A percentile compares a stretch with the other conserved stretches of the same genome.
Conservation (phyloP, 2,329 filamentous ascomycete species). For the Penicillium freii region DNA sequence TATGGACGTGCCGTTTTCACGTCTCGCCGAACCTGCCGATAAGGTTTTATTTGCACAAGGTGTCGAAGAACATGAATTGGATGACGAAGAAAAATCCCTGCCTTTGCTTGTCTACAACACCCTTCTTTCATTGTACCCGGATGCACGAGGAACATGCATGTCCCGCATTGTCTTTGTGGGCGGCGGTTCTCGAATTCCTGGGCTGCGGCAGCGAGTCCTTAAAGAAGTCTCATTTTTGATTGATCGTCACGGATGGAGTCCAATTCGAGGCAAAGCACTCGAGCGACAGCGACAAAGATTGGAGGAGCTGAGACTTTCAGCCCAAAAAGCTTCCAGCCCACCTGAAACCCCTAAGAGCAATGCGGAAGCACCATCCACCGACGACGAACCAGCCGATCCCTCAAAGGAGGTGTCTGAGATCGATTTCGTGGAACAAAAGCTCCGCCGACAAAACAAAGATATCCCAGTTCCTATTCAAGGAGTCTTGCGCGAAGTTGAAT, state of each 20-base stretch:
- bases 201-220: constrained; percentile 73
- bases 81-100: constrained; percentile 82
- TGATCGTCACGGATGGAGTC: constrained; percentile 70
- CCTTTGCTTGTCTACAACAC: constrained; percentile 73
- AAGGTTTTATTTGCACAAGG: constrained; percentile 66
- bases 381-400: constrained; percentile 14
- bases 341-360: constrained; percentile 1
- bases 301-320: constrained; percentile 30
- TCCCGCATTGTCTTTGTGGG: constrained; percentile 84
- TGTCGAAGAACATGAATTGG: constrained; percentile 59
- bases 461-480: constrained; percentile 37
- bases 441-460: constrained; percentile 39
- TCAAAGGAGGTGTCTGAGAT: constrained; percentile 41
- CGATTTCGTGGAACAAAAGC: constrained; percentile 48
- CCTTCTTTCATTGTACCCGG: constrained; percentile 72
- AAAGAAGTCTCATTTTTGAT: constrained; percentile 70
- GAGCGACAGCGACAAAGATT: constrained; percentile 50
- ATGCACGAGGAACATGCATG: constrained; percentile 82
- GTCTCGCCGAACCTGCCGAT: constrained; percentile 72
- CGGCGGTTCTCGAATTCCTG: constrained; percentile 73
- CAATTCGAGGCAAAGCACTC: constrained; percentile 67
- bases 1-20: constrained; percentile 65
- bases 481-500: constrained; percentile 55
- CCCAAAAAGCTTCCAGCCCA: neutral
- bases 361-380: constrained; percentile 5